Evolutionary conservation across 345 rosid genomes (phyloP).

Genomic region (Euphorbia peplus): DNA sequence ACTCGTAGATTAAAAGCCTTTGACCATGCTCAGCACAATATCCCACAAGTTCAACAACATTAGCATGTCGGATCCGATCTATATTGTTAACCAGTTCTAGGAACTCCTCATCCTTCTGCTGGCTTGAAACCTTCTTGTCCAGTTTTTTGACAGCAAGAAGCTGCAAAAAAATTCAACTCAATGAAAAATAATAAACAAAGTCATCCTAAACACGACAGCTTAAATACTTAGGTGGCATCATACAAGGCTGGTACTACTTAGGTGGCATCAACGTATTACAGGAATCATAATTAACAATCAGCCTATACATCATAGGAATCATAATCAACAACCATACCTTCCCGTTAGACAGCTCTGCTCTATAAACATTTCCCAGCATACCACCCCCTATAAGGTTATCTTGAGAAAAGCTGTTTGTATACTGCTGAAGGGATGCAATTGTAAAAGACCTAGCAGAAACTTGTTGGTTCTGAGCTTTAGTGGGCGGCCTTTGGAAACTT

Average conservation of each 20-base stretch:
- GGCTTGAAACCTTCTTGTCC: conserved; percentile 60
- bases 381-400: conserved; percentile 85
- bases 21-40: conserved; percentile 95
- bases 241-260: no score
- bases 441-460: conserved; percentile 74
- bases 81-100: conserved; percentile 71
- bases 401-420: conserved; percentile 91
- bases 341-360: conserved; percentile 77
- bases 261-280: neutral
- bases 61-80: conserved; percentile 78
- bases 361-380: conserved; percentile 90
- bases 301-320: neutral
- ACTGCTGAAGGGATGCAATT: conserved; percentile 94
- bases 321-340: conserved; percentile 49
- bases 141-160: conserved; percentile 88
- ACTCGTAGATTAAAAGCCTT: conserved; percentile 85
- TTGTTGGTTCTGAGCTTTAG: conserved; percentile 33
- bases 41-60: conserved; percentile 84
- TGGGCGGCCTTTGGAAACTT: conserved; percentile 42
- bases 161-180: conserved; percentile 40
- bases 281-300: neutral
- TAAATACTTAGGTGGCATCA: conserved; percentile 1
- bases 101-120: conserved; percentile 73
- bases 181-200: conserved; percentile 18
- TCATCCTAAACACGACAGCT: neutral